Evolutionary conservation across 192 early-diverging fungal genomes (phyloP), one percentile per base, ranked within the genome.

Genomic region (Polychytrium aggregatum): DNA sequence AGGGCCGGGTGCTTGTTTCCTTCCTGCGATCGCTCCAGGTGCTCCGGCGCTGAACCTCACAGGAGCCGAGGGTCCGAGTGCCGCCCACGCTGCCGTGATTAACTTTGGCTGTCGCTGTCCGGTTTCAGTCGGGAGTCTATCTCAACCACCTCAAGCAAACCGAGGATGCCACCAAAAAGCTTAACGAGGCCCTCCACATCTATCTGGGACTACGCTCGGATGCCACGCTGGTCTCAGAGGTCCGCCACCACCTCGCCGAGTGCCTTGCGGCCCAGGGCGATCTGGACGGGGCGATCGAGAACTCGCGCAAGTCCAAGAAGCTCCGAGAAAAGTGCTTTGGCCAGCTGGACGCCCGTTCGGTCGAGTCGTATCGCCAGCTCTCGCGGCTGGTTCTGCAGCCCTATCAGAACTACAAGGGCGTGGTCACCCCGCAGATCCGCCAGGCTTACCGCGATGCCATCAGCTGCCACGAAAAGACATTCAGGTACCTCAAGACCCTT

Each of bases 391-490:
- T 74, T 1, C 44, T 74, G 47, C 56, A 54, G 16, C 66, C 66
- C 16, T 74, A 59, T 37, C 35, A 25, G 21, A 55, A 53, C 13
- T 62, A 61, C 43, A 24, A 45, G 22, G 63, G 62, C 0, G 64
- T 72, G 2, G 36, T 72, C 46, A 68, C 70, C 18, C 70, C 70
- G 5, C 41, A 28, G 10, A 65, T 74, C 25, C 53, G 55, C 28
- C 34, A 41, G 26, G 60, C 62, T 2, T 70, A 74, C 43, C 52
- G 59, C 22, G 71, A 74, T 36, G 71, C 71, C 13, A 67, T 74
- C 49, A 40, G 17, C 3, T 74, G 71, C 43, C 59, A 58, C 39
- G 71, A 74, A 44, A 65, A 67, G 38, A 59, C 70, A n/a, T 74
- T 74, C 40, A 53, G 71, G 44, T 70, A 50, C 54, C 34, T 70